Conservation (phyloP, 2,329 filamentous ascomycete species). For the Colletotrichum sansevieriae region DNA sequence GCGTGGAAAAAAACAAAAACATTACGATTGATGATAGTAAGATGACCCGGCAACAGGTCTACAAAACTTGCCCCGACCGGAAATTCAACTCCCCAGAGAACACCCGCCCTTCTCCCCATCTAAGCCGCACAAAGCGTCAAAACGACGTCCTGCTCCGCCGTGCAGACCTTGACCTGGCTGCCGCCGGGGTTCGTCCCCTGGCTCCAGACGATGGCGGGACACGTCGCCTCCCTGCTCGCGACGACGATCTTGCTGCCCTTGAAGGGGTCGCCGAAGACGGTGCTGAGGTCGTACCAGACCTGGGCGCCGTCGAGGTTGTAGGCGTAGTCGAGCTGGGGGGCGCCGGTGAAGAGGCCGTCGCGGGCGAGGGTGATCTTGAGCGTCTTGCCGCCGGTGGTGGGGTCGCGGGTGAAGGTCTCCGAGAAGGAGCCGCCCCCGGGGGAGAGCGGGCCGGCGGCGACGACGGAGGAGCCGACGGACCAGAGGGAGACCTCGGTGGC, state of each 20-base stretch:
- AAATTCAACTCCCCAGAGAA: neutral
- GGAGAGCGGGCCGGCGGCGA: slow-evolving; percentile 46
- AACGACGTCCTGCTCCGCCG: slow-evolving; percentile 48
- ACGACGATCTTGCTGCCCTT: slow-evolving; percentile 50
- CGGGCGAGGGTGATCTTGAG: slow-evolving; percentile 53
- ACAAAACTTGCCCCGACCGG: too few relatives aligned
- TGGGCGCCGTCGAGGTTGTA: slow-evolving; percentile 52
- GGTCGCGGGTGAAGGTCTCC: slow-evolving; percentile 52
- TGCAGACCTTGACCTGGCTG: slow-evolving; percentile 55
- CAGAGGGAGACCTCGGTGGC: slow-evolving; percentile 51
- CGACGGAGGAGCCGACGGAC: slow-evolving; percentile 53
- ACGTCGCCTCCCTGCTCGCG: slow-evolving; percentile 47
- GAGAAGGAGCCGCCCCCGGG: slow-evolving; percentile 47
- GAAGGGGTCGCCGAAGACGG: slow-evolving; percentile 57
- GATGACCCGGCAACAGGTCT: too few relatives aligned
- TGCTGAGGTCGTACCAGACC: slow-evolving; percentile 57
- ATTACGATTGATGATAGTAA: too few relatives aligned
- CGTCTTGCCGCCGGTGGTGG: slow-evolving; percentile 53
- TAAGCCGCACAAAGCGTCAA: slow-evolving; percentile 52
- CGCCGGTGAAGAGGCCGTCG: slow-evolving; percentile 55
- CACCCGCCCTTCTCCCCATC: neutral
- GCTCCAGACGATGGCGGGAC: slow-evolving; percentile 53
- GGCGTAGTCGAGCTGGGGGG: slow-evolving; percentile 56
- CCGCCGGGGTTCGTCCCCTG: slow-evolving; percentile 52
- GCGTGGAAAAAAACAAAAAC: too few relatives aligned